These are phyloP conservation scores for Funneliformis mosseae DNA, from an alignment of 192 early-diverging fungal species.

Conservation along the genomic window DNA sequence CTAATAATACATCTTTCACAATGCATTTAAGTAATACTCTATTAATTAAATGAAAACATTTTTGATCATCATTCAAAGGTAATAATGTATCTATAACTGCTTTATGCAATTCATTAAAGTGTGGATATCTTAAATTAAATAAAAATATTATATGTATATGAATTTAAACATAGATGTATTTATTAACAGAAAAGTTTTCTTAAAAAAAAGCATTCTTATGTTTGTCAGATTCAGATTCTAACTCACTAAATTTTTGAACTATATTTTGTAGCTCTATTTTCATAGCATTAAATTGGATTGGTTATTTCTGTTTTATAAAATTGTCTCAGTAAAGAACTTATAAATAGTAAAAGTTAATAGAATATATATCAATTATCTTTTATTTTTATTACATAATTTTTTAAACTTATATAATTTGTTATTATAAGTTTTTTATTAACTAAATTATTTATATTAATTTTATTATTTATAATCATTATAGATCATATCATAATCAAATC, in stretches of 20 bases:
- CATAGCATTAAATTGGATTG: conserved; percentile 54
- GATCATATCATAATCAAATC: no score
- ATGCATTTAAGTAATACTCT: conserved; percentile 94
- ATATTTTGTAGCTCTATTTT: conserved; percentile 83
- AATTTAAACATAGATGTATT: not conserved
- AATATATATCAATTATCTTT: no score
- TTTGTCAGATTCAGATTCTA: conserved; percentile 92
- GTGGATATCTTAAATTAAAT: not conserved
- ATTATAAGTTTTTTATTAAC: no score
- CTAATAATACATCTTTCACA: conserved; percentile 87
- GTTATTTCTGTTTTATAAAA: conserved; percentile 47
- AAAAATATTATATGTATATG: not conserved
- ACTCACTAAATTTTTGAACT: conserved; percentile 89
- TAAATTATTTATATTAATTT: no score
- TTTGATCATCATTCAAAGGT: conserved; percentile 77
- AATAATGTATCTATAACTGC: conserved; percentile 93
- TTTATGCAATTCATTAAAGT: conserved; percentile 36
- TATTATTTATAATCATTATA: no score
- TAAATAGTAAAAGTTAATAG: not conserved
- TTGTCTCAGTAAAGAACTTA: no score
- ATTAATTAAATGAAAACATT: conserved; percentile 91
- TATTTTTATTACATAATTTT: no score
- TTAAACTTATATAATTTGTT: no score
- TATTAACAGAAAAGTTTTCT: not conserved
- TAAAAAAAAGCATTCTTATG: conserved; percentile 59